phyloP scores from a whole-genome alignment of 257 asterid species.

The Hygrophila difformis region DNA sequence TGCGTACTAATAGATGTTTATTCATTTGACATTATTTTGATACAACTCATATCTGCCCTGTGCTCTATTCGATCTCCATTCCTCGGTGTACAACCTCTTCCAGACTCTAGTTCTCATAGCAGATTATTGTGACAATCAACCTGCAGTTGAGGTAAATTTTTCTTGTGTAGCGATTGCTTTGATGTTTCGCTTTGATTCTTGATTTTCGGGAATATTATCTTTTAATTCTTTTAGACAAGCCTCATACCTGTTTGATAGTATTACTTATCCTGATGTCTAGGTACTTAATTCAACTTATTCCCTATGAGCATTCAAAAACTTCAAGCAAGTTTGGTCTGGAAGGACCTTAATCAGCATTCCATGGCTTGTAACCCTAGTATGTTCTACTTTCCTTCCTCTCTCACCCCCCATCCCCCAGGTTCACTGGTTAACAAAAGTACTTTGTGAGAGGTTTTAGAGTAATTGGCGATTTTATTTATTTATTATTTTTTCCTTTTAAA shows the following conservation, averaged over 20 bases:
- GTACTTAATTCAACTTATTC: conserved; percentile 2
- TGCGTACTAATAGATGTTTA: conserved; percentile 51
- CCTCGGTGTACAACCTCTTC: too few relatives aligned
- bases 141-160: too few relatives aligned
- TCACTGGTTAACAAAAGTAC: not conserved
- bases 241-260: too few relatives aligned
- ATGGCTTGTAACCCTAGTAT: conserved; percentile 25
- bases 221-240: too few relatives aligned
- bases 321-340: conserved; percentile 28
- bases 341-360: conserved; percentile 21
- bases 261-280: conserved; percentile 15
- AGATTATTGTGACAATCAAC: too few relatives aligned
- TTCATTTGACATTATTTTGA: conserved; percentile 55
- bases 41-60: conserved; percentile 65
- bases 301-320: conserved; percentile 39
- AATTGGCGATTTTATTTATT: not conserved
- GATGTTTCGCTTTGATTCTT: too few relatives aligned
- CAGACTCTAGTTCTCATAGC: too few relatives aligned
- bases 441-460: not conserved
- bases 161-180: too few relatives aligned
- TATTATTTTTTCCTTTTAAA: conserved; percentile 6
- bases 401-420: not conserved
- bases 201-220: too few relatives aligned
- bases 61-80: too few relatives aligned
- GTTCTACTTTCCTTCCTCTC: conserved; percentile 5